phyloP scores from a whole-genome alignment of 495 filamentous ascomycete genomes.

The Extremus antarcticus region DNA sequence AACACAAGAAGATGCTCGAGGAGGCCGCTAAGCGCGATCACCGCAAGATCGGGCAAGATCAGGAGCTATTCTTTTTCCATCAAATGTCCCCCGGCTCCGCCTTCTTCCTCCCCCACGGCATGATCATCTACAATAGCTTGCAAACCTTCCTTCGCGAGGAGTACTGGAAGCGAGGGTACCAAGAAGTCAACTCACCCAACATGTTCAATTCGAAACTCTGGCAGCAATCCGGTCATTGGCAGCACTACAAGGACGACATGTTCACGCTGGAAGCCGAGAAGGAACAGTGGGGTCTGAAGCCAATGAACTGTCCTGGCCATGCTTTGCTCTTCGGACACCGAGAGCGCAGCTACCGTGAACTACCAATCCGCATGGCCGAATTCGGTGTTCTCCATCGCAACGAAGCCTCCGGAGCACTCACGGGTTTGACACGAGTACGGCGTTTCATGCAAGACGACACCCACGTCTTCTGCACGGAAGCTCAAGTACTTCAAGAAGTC shows the following conservation, averaged over 20 bases:
- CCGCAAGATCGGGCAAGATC: conserved; percentile 77
- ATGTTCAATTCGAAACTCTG: conserved; percentile 87
- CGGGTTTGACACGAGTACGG: conserved; percentile 80
- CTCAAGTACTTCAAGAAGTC: conserved; percentile 75
- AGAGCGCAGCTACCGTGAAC: conserved; percentile 73
- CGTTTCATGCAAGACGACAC: conserved; percentile 93
- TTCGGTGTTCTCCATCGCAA: conserved; percentile 94
- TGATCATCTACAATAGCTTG: conserved; percentile 81
- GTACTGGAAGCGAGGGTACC: conserved; percentile 88
- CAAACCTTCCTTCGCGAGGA: conserved; percentile 68
- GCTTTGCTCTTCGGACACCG: conserved; percentile 66
- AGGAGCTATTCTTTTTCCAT: conserved; percentile 95
- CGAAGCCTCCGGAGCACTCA: conserved; percentile 84
- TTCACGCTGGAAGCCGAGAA: conserved; percentile 88
- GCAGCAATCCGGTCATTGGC: conserved; percentile 92
- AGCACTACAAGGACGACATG: conserved; percentile 95
- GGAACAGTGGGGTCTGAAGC: conserved; percentile 76
- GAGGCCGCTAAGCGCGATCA: conserved; percentile 96
- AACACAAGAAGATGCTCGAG: conserved; percentile 85
- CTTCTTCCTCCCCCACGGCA: conserved; percentile 68
- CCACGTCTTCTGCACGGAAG: conserved; percentile 81
- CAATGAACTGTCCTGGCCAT: conserved; percentile 96
- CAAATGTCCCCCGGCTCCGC: conserved; percentile 83
- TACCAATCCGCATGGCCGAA: conserved; percentile 84
- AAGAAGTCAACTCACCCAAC: conserved; percentile 91